Evolutionary conservation across 768 basidiomycete species (phyloP), one percentile per base, ranked within the genome.

Genomic region (Rubroboletus pulcherrimus): DNA sequence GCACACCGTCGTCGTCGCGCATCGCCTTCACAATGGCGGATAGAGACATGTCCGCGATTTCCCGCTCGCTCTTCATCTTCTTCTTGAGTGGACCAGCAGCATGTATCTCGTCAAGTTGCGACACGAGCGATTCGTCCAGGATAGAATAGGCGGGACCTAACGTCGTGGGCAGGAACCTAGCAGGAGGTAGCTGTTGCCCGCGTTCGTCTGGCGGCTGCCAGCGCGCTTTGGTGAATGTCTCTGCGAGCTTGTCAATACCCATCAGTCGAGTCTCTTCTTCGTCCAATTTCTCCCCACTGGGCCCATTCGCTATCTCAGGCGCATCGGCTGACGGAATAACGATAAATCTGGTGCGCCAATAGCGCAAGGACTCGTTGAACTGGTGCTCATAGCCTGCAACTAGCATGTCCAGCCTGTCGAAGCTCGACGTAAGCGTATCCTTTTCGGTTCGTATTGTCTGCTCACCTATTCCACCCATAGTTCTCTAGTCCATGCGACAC

Each of bases 331-430:
- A 87, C 0, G 96, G 96, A 30, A 99, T 89, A 19, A 99, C 85
- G 26, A 98, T 80, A 68, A 97, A 97, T 21, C 95, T 80, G 0
- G 94, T 98, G 12, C 95, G 81, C 92, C 96, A 97, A 64, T 96
- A 96, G 44, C 91, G 84, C 33, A 95, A 76, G 2, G 89, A 86
- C 56, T 93, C 90, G 63, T 83, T 84, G 67, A 90, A 86, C 49
- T 87, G 79, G 57, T 85, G 83, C 64, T 93, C 88, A 62, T 93
- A 89, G 1, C 90, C 88, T 34, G 87, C 86, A 4, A 91, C 85
- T 4, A 93, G 69, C 89, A 93, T 91, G 66, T 93, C 91, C 54
- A 93, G 67, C 57, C 91, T 93, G 48, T 35, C 34, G 39, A 44
- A 43, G 24, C n/a, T 34, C 58, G 33, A 55, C 24, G 26, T 26